Percentiles rank a stretch among this genome's conserved stretches.
Conservation (phyloP, 1,139 yeast species). For the Casaregolazyma suthepensis region DNA sequence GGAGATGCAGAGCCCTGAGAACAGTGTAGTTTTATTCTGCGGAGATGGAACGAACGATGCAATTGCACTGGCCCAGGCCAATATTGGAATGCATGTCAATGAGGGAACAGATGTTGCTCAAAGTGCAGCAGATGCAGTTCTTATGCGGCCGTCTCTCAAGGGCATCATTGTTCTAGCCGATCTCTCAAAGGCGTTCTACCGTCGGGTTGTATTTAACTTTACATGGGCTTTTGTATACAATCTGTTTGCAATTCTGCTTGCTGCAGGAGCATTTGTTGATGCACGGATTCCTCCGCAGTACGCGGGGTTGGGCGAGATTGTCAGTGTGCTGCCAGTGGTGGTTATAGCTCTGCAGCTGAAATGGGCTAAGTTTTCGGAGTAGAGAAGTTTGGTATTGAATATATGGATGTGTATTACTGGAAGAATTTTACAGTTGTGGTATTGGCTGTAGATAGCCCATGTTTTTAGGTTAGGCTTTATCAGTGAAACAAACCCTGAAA, state of each 20-base stretch:
- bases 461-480: neutral
- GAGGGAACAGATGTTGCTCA: slow-evolving; percentile 6
- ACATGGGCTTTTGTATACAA: slow-evolving; percentile 1
- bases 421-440: neutral
- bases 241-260: slow-evolving; percentile 1
- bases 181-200: neutral
- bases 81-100: slow-evolving; percentile 1
- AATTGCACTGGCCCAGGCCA: slow-evolving; percentile 2
- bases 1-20: neutral
- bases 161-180: neutral
- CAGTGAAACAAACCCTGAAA: neutral
- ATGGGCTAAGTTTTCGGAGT: neutral
- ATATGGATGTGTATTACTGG: neutral
- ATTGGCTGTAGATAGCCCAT: neutral
- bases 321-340: slow-evolving; percentile 1
- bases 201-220: neutral
- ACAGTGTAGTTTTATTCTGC: neutral
- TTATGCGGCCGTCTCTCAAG: neutral
- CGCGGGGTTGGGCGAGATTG: slow-evolving; percentile 4
- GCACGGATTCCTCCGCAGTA: slow-evolving; percentile 1
- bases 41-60: slow-evolving; percentile 6
- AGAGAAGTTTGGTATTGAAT: neutral
- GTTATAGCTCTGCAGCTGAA: neutral
- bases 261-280: slow-evolving; percentile 4
- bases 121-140: slow-evolving; percentile 2